These are phyloP conservation scores for Tilletia indica DNA, from an alignment of 1,284 basidiomycete species.

Conservation along the genomic window DNA sequence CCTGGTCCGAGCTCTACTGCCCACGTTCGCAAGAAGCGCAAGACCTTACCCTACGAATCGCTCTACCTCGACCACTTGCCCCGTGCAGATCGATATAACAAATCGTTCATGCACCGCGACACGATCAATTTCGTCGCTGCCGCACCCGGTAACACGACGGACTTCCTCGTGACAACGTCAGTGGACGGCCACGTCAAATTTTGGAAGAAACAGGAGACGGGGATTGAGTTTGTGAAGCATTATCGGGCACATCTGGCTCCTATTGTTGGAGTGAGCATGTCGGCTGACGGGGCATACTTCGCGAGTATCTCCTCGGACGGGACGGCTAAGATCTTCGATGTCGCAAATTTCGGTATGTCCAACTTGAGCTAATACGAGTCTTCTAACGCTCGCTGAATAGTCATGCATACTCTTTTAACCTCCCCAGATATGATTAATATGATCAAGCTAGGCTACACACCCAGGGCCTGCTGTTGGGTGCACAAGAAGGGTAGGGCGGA, in stretches of 20 bases:
- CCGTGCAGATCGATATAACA: conserved; percentile 86
- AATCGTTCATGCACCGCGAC: conserved; percentile 98
- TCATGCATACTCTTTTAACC: neutral
- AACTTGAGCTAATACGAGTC: too few relatives aligned
- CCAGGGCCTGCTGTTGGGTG: conserved; percentile 88
- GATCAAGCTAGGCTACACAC: conserved; percentile 79
- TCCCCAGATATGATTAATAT: conserved; percentile 95
- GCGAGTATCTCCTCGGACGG: conserved; percentile 65
- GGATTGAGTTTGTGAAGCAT: conserved; percentile 56
- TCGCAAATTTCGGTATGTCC: conserved; percentile 83
- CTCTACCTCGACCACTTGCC: conserved; percentile 90
- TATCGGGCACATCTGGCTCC: conserved; percentile 80
- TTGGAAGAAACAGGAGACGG: conserved; percentile 86
- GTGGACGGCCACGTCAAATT: conserved; percentile 93
- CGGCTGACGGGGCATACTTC: conserved; percentile 86
- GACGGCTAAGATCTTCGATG: conserved; percentile 87
- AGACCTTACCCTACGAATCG: conserved; percentile 72
- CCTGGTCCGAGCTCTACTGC: neutral
- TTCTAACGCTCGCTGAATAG: too few relatives aligned
- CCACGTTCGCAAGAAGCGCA: conserved; percentile 17
- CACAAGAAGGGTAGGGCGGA: conserved; percentile 83
- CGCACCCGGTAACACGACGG: conserved; percentile 36
- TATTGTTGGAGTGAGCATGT: conserved; percentile 77
- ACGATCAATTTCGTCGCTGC: conserved; percentile 76
- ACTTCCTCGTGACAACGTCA: conserved; percentile 91